Base-by-base conservation (phyloP, 345 rosid genomes). In the Turritis glabra region DNA sequence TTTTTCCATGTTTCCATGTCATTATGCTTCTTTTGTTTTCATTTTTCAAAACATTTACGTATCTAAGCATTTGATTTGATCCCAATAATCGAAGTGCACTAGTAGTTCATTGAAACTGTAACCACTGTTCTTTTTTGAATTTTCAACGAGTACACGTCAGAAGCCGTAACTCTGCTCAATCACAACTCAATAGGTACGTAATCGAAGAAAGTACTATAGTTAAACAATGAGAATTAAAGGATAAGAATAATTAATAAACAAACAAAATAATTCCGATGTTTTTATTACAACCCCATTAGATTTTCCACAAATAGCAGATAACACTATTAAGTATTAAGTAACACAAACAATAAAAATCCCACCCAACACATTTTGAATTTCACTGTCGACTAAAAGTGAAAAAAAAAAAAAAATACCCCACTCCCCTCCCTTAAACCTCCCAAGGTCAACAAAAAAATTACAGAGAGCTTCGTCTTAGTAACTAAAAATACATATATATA, bases 271-370 rank as follows among this genome's bases (percentile, higher is more conserved):
- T 60, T 50, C 64, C 33, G 64, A 43, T 51, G 6, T 41, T 69
- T 61, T 76, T 76, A 69, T 61, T 76, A 68, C 79, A 68, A 60
- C 17, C 67, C 67, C 54, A 67, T 58, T 48, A 75, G 74, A 68
- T 40, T 11, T 57, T 75, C 54, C 21, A n/a, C 9, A 67, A 50
- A 43, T 23, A 69, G 30, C 13, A 53, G 18, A 61, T 47, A 32
- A 69, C 29, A 46, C 59, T 46, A n/a, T 7, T 19, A n/a, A n/a
- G n/a, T n/a, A n/a, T n/a, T 5, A 69, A 62, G 59, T 77, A 62
- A 63, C 43, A 69, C 75, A 76, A 54, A 71, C 9, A 30, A 76
- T 30, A n/a, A 66, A 37, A 66, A 37, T 53, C 30, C 75, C 35
- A 64, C 29, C 66, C 71, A 61, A 61, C 75, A 69, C 58, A 61